Evolutionary conservation across 495 filamentous ascomycete genomes (phyloP).

Genomic region (Neurospora sp.): DNA sequence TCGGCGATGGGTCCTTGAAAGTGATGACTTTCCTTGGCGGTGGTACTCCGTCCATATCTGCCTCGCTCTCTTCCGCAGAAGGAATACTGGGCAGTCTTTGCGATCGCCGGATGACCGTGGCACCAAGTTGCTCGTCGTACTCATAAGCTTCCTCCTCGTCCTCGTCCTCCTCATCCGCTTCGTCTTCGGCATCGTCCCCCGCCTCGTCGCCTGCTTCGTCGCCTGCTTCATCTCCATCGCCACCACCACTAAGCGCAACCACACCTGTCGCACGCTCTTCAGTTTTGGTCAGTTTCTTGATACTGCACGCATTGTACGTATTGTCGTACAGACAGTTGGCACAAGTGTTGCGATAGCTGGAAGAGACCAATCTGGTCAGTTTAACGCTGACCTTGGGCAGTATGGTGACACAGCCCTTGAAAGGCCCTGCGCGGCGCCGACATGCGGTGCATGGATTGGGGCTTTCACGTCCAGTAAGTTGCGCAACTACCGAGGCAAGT

Average conservation of each 20-base stretch:
- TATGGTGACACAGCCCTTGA: conserved; percentile 1
- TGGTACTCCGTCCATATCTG: neutral
- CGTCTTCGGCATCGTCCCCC: neutral
- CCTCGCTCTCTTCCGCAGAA: neutral
- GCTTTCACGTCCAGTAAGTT: conserved; percentile 1
- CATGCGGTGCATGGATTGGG: conserved; percentile 3
- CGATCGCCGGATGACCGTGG: neutral
- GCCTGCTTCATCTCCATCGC: neutral
- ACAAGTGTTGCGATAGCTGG: neutral
- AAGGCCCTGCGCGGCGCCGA: conserved; percentile 4
- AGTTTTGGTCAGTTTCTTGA: neutral
- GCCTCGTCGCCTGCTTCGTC: neutral
- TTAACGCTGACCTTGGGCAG: neutral
- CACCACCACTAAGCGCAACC: neutral
- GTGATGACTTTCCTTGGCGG: neutral
- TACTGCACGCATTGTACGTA: neutral
- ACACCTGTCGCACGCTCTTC: neutral
- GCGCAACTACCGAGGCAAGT: neutral
- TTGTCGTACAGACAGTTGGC: conserved; percentile 4
- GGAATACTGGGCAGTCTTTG: neutral
- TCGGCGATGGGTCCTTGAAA: neutral
- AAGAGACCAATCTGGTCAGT: neutral
- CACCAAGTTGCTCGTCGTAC: neutral
- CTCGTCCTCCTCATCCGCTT: conserved; percentile 3
- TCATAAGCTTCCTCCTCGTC: neutral